Evolutionary conservation across 257 asterid genomes (phyloP).

Genomic region (Solanum pinnatisectum): DNA sequence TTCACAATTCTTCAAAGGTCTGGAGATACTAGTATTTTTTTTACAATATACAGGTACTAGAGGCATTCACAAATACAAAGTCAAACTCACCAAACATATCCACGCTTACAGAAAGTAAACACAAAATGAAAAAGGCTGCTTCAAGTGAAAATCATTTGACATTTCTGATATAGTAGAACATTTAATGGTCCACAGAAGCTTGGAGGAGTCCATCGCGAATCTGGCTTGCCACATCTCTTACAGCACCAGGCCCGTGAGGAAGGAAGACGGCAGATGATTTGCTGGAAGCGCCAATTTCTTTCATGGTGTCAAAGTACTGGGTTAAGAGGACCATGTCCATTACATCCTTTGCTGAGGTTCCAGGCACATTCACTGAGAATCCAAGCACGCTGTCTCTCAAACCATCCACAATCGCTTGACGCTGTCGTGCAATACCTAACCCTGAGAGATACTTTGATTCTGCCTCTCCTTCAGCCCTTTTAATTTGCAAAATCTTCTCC

Average conservation of each 20-base stretch:
- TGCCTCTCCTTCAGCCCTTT: conserved; percentile 21
- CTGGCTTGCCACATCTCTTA: conserved; percentile 18
- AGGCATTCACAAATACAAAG: not conserved
- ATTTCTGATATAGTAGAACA: not conserved
- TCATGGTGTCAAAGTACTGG: conserved; percentile 25
- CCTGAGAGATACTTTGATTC: conserved; percentile 16
- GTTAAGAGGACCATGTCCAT: conserved; percentile 25
- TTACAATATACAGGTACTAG: not conserved
- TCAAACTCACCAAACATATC: not conserved
- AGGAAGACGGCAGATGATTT: conserved; percentile 19
- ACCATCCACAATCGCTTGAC: conserved; percentile 26
- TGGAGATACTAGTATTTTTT: not conserved
- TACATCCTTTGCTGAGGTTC: conserved; percentile 22
- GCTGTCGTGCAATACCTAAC: conserved; percentile 21
- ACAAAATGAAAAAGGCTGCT: not conserved
- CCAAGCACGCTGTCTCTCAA: conserved; percentile 20
- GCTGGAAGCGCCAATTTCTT: conserved; percentile 19
- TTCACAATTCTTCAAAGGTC: not conserved
- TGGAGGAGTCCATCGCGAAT: conserved; percentile 24
- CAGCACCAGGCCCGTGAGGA: conserved; percentile 28
- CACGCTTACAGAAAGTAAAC: not conserved
- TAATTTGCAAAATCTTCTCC: conserved; percentile 17
- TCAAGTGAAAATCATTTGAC: not conserved
- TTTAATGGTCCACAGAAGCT: not conserved
- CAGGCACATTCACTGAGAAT: conserved; percentile 20